Evolutionary conservation across 2,329 filamentous ascomycete genomes (phyloP).

Genomic region (Diaporthe nobilis): DNA sequence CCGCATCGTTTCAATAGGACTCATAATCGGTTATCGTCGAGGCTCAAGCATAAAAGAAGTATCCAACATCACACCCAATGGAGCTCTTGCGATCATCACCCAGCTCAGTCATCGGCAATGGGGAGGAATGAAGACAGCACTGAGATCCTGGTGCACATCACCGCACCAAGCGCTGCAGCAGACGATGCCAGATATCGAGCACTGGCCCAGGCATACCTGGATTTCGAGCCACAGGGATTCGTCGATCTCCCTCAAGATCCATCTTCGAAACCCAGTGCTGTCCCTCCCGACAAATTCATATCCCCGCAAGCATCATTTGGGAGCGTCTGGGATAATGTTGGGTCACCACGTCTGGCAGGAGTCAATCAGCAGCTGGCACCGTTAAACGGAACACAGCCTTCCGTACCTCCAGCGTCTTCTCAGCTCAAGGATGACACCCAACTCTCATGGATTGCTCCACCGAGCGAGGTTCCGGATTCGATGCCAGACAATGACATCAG

Average conservation of each 20-base stretch:
- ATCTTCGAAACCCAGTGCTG: constrained; percentile 16
- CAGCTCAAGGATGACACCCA: constrained; percentile 45
- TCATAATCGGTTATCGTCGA: background rate
- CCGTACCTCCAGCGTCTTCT: background rate
- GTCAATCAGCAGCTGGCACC: constrained; percentile 1
- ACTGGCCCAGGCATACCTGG: constrained; percentile 66
- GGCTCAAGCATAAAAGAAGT: background rate
- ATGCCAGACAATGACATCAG: constrained; percentile 57
- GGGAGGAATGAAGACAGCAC: constrained; percentile 49
- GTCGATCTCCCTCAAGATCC: constrained; percentile 31
- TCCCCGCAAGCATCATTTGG: constrained; percentile 50
- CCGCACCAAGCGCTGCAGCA: constrained; percentile 62
- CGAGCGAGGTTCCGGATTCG: constrained; percentile 70
- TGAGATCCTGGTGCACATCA: constrained; percentile 70
- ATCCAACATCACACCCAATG: background rate
- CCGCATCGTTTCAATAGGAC: background rate
- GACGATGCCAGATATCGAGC: constrained; percentile 65
- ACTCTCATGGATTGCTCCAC: constrained; percentile 58
- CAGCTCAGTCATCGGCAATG: constrained; percentile 39
- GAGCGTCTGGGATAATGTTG: constrained; percentile 49
- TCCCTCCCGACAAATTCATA: constrained; percentile 33
- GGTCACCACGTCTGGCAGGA: constrained; percentile 45
- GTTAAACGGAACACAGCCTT: background rate
- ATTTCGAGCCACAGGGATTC: constrained; percentile 56
- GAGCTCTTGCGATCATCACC: background rate